A percentile compares a stretch with the other conserved stretches of the same genome.
These are phyloP conservation scores for Funneliformis mosseae DNA, from an alignment of 192 early-diverging fungal genomes.

Conservation along the genomic window DNA sequence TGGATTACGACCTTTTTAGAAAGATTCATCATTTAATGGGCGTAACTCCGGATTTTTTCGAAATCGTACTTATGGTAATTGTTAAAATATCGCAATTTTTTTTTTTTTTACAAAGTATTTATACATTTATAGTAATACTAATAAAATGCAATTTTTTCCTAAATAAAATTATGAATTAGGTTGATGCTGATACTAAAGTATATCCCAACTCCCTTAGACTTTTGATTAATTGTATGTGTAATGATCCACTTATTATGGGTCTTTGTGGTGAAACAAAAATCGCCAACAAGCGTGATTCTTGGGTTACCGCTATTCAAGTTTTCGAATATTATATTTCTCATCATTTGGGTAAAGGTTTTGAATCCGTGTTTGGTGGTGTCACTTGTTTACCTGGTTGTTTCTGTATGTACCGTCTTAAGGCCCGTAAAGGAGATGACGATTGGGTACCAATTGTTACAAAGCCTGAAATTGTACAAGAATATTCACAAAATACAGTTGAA, in stretches of 20 bases:
- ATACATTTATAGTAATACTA: neutral
- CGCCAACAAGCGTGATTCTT: constrained; percentile 88
- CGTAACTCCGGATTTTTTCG: constrained; percentile 87
- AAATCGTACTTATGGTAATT: constrained; percentile 76
- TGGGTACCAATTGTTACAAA: constrained; percentile 90
- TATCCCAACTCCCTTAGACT: constrained; percentile 72
- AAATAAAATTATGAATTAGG: constrained; percentile 30
- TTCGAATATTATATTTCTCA: constrained; percentile 99
- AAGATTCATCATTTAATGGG: constrained; percentile 82
- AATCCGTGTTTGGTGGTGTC: constrained; percentile 96
- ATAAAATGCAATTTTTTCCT: neutral
- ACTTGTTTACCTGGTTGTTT: constrained; percentile 98
- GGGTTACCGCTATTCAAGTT: constrained; percentile 96
- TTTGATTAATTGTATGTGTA: constrained; percentile 90
- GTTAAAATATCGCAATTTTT: neutral
- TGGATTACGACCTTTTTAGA: constrained; percentile 93
- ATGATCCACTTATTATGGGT: constrained; percentile 92
- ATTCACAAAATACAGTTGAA: constrained; percentile 80
- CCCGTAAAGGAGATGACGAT: constrained; percentile 65
- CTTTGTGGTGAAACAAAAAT: constrained; percentile 98
- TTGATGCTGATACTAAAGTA: constrained; percentile 94
- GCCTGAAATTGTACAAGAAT: constrained; percentile 86
- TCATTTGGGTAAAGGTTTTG: constrained; percentile 93
- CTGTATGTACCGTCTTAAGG: constrained; percentile 97
- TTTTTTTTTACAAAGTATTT: constrained; percentile 12